Percentiles rank a stretch among this genome's conserved stretches.
Evolutionary conservation across 169 alveolate genomes (phyloP).

Genomic region (Besnoitia besnoiti): DNA sequence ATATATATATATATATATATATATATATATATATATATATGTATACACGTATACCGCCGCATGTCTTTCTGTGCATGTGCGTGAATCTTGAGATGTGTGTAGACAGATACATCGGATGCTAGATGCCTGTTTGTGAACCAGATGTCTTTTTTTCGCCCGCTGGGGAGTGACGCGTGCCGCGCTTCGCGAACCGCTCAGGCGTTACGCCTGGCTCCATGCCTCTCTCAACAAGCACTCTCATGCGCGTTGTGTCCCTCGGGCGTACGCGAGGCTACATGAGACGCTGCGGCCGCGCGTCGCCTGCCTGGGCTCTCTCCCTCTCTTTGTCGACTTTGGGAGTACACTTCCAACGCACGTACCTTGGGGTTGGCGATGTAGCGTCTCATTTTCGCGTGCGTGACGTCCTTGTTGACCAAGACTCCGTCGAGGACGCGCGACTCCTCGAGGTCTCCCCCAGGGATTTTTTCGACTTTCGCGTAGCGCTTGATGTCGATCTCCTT

Average conservation of each 20-base stretch:
- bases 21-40: conserved; percentile 2
- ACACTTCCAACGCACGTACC: too few species aligned
- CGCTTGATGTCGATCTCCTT: conserved; percentile 93
- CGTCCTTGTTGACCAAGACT: conserved; percentile 96
- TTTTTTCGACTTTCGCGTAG: conserved; percentile 97
- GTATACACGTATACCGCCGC: background rate
- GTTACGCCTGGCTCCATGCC: too few species aligned
- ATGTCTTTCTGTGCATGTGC: background rate
- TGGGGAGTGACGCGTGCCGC: too few species aligned
- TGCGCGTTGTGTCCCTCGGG: too few species aligned
- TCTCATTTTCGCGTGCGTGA: conserved; percentile 98
- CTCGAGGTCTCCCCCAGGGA: conserved; percentile 99
- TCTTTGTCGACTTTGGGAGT: too few species aligned
- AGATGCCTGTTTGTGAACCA: too few species aligned
- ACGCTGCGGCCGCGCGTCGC: too few species aligned
- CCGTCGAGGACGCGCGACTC: conserved; percentile 97
- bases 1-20: background rate
- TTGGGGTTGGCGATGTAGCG: conserved; percentile 94
- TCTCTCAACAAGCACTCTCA: too few species aligned
- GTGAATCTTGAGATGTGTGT: background rate
- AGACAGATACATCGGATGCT: background rate
- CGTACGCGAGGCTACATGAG: too few species aligned
- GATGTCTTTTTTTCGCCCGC: too few species aligned
- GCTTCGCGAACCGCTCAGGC: too few species aligned
- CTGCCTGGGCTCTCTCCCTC: too few species aligned